Evolutionary conservation across 108 stramenopile genomes (phyloP).

Genomic region (Hondaea fermentalgiana): DNA sequence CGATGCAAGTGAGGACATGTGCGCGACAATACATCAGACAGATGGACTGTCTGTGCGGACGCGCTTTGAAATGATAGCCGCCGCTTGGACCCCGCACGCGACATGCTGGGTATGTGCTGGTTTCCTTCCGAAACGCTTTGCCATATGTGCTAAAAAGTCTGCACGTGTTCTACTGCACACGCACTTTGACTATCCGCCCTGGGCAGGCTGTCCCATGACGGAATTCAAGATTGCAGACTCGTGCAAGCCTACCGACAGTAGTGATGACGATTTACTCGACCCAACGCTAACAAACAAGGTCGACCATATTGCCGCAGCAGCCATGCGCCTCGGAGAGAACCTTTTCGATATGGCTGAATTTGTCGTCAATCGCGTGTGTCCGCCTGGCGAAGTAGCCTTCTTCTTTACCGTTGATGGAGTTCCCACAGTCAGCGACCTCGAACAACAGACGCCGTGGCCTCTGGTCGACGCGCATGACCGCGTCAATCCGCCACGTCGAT

Average conservation of each 20-base stretch:
- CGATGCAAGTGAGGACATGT: background rate
- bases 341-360: background rate
- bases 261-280: too few species aligned
- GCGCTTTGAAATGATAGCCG: background rate
- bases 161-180: background rate
- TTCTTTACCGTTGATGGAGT: background rate
- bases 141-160: background rate
- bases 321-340: background rate
- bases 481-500: background rate
- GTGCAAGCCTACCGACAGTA: background rate
- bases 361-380: background rate
- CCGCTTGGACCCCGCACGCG: background rate
- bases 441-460: background rate
- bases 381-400: background rate
- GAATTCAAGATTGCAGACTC: background rate
- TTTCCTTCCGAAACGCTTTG: background rate
- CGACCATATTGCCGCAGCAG: background rate
- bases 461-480: background rate
- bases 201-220: background rate
- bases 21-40: background rate
- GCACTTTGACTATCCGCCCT: background rate
- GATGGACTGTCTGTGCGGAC: background rate
- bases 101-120: conserved; percentile 2
- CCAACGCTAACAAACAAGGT: background rate
- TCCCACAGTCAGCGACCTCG: background rate